A percentile compares a stretch with the other conserved stretches of the same genome.
Evolutionary conservation across 2,329 filamentous ascomycete genomes (phyloP).

Genomic region (Aspergillus piperis): DNA sequence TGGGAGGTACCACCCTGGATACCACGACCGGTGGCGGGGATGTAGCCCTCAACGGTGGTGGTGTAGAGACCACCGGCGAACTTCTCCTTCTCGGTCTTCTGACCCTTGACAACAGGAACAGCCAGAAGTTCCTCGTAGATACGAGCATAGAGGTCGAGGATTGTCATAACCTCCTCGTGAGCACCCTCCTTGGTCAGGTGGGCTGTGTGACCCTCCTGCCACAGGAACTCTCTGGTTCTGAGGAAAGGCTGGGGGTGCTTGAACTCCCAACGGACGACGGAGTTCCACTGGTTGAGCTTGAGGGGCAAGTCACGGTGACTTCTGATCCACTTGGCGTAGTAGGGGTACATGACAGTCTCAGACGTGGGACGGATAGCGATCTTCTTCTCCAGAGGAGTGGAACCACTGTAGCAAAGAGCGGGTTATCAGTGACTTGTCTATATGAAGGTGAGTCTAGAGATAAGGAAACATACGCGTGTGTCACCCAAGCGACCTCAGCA

Average conservation of each 20-base stretch:
- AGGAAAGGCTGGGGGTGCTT: slow-evolving; percentile 88
- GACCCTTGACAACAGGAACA: slow-evolving; percentile 88
- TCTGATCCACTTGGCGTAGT: slow-evolving; percentile 96
- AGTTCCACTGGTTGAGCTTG: slow-evolving; percentile 98
- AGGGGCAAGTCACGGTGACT: slow-evolving; percentile 93
- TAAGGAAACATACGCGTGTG: slow-evolving; percentile 45
- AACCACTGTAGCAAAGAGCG: slow-evolving; percentile 61
- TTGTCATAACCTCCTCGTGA: slow-evolving; percentile 83
- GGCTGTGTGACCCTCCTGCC: slow-evolving; percentile 96
- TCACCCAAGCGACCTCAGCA: slow-evolving; percentile 61
- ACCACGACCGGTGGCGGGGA: slow-evolving; percentile 90
- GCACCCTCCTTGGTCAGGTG: slow-evolving; percentile 83
- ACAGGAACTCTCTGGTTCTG: slow-evolving; percentile 90
- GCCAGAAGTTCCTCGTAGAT: slow-evolving; percentile 94
- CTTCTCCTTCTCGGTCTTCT: slow-evolving; percentile 97
- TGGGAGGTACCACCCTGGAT: slow-evolving; percentile 97
- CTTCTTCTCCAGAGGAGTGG: slow-evolving; percentile 84
- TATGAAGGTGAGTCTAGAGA: background rate
- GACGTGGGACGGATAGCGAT: slow-evolving; percentile 70
- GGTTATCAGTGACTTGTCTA: slow-evolving; percentile 23
- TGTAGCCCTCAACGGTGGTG: slow-evolving; percentile 95
- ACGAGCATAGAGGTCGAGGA: slow-evolving; percentile 87
- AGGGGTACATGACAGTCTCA: slow-evolving; percentile 88
- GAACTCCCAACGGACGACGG: slow-evolving; percentile 91
- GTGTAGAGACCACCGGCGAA: slow-evolving; percentile 97